A percentile compares a stretch with the other conserved stretches of the same genome.
Evolutionary conservation across 768 basidiomycete genomes (phyloP).

Genomic region (Amanita fuliginea): DNA sequence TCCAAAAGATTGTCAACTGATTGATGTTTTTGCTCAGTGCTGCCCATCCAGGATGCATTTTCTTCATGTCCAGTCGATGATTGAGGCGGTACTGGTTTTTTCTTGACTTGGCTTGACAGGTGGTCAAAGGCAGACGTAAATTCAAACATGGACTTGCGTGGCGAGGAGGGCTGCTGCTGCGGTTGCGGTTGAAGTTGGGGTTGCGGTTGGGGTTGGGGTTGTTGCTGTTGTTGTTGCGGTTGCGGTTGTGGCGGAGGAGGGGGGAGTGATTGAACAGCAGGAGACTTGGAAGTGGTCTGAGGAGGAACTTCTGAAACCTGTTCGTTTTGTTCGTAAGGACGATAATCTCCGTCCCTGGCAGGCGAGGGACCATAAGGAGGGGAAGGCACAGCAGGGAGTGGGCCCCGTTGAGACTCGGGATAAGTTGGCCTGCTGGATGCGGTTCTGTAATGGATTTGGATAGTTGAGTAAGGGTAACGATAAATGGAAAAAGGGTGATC

Average conservation of each 20-base stretch:
- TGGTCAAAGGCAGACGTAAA: conserved; percentile 82
- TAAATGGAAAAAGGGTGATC: conserved; percentile 9
- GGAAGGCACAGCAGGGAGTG: conserved; percentile 30
- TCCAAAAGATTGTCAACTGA: conserved; percentile 79
- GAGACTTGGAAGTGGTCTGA: conserved; percentile 23
- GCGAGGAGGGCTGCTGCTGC: conserved; percentile 47
- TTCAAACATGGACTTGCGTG: conserved; percentile 77
- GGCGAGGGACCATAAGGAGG: conserved; percentile 34
- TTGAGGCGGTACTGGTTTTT: conserved; percentile 54
- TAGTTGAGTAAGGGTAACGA: conserved; percentile 8
- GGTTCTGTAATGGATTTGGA: conserved; percentile 23
- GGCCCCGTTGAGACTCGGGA: conserved; percentile 32
- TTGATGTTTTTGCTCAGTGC: conserved; percentile 61
- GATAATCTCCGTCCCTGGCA: conserved; percentile 32
- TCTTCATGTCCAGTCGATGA: conserved; percentile 43
- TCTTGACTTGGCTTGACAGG: conserved; percentile 47
- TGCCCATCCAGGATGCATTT: conserved; percentile 38
- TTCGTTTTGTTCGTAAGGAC: conserved; percentile 31
- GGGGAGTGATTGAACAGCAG: conserved; percentile 7
- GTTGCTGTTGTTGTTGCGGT: neutral
- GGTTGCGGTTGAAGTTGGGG: conserved; percentile 3
- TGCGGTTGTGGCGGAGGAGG: neutral
- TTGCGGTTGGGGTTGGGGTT: neutral
- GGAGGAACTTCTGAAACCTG: conserved; percentile 28
- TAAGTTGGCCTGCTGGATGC: conserved; percentile 40